Percentiles rank a stretch among this genome's conserved stretches.
Evolutionary conservation across 352 stramenopile species (phyloP).

Genomic region (Phytophthora cryptogea): DNA sequence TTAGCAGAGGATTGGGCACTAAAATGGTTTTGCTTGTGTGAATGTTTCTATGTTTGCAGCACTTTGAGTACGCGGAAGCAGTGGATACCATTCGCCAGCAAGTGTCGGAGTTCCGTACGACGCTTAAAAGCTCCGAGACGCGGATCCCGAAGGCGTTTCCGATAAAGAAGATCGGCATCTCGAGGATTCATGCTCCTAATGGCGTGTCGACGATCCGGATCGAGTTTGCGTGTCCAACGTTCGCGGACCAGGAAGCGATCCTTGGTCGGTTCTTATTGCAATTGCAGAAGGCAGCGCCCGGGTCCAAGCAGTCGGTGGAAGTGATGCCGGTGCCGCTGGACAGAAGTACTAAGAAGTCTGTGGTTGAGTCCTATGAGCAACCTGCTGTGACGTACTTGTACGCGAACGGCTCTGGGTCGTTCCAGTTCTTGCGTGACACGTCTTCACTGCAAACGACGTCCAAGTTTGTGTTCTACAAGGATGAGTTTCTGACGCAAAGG

Average conservation of each 20-base stretch:
- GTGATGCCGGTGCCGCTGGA: constrained; percentile 54
- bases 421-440: constrained; percentile 76
- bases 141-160: constrained; percentile 77
- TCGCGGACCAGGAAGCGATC: constrained; percentile 77
- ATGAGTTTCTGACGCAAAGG: constrained; percentile 68
- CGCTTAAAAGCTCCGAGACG: constrained; percentile 73
- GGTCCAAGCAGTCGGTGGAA: constrained; percentile 51
- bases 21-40: neutral
- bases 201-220: constrained; percentile 85
- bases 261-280: constrained; percentile 68
- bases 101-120: constrained; percentile 77
- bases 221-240: constrained; percentile 78
- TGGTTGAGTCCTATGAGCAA: constrained; percentile 71
- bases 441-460: constrained; percentile 40
- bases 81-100: constrained; percentile 74
- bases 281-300: constrained; percentile 41
- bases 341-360: constrained; percentile 50
- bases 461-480: constrained; percentile 88
- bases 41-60: constrained; percentile 36
- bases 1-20: neutral
- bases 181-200: constrained; percentile 77
- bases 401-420: constrained; percentile 71
- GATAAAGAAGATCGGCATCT: constrained; percentile 86
- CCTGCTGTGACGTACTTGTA: constrained; percentile 79
- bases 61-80: constrained; percentile 62